Base-by-base conservation (phyloP, 345 rosid species). In the Trapa bicornis region DNA sequence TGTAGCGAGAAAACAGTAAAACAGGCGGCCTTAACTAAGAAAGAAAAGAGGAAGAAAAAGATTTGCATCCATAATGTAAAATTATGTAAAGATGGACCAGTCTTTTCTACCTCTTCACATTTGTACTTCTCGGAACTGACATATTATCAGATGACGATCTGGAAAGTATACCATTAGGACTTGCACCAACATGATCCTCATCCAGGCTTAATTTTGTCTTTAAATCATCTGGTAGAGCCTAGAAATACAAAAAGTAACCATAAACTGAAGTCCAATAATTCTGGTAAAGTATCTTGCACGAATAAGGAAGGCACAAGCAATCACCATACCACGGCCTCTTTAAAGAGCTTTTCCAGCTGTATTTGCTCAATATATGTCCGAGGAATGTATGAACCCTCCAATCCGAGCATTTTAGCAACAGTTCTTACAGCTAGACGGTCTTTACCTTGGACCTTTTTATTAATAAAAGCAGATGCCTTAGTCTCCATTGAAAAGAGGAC, bases 331-430 rank as follows among this genome's bases (percentile, higher is more conserved):
- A 86, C 86, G 70, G 82, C 87, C 75, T 91, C 97, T 66, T 85
- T 83, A 73, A 91, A 81, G 69, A 91, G 86, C 75, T 91, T 85
- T 73, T 91, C 97, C 75, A 91, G 74, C 73, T 91, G 97, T 73
- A 91, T 91, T 75, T 88, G 96, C 75, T 91, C 97, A 52, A 91
- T 91, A 71, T 91, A 91, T 54, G 97, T 88, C 11, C 96, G 92
- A 36, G 97, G 85, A 76, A 80, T 74, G 75, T 76, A 91, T 15
- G 96, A 88, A 36, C 92, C 96, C 78, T 88, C 92, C 82, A 91
- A 67, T 53, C 87, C 92, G 50, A 88, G 89, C 82, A 81, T 85
- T 77, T 85, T 83, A 38, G 97, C 96, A 73, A 82, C 81, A 71
- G 64, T 56, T 80, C 75, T 80, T 66, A 95, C 92, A 47, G 67